A percentile compares a stretch with the other conserved stretches of the same genome.
Evolutionary conservation across 2,329 filamentous ascomycete genomes (phyloP).

Genomic region (Diaporthe vexans): DNA sequence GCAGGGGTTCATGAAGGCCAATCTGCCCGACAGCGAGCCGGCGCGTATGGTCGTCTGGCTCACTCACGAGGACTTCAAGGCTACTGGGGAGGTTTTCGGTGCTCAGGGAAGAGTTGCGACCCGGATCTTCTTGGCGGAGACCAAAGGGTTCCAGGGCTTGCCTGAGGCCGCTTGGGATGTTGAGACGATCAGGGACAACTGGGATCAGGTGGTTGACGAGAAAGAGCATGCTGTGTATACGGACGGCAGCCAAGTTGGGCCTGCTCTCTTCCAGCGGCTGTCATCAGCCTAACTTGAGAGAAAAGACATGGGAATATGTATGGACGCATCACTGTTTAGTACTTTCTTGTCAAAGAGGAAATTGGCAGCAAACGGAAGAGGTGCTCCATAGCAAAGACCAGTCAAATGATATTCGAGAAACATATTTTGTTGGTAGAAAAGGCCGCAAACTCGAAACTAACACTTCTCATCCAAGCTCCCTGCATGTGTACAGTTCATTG

Average conservation of each 20-base stretch:
- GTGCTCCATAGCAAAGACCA: too few relatives aligned
- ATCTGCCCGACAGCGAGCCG: background rate
- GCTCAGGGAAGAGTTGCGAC: background rate
- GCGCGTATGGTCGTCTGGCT: background rate
- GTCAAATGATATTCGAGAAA: too few relatives aligned
- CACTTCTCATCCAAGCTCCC: too few relatives aligned
- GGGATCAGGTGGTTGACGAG: background rate
- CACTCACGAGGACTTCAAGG: background rate
- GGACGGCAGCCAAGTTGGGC: background rate
- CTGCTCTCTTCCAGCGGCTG: background rate
- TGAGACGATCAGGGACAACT: background rate
- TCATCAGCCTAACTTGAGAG: background rate
- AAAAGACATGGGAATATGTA: background rate
- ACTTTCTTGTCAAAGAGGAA: too few relatives aligned
- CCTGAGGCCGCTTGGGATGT: background rate
- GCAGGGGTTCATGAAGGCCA: background rate
- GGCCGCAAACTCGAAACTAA: too few relatives aligned
- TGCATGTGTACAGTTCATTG: too few relatives aligned
- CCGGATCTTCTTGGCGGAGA: background rate
- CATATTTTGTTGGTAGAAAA: too few relatives aligned
- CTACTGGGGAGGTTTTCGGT: background rate
- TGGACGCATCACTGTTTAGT: background rate
- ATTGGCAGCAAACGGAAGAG: background rate
- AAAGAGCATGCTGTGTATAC: background rate
- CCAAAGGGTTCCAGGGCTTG: background rate